phyloP scores from a whole-genome alignment of 2,329 filamentous ascomycete genomes.

The Akanthomyces uredinophilus region DNA sequence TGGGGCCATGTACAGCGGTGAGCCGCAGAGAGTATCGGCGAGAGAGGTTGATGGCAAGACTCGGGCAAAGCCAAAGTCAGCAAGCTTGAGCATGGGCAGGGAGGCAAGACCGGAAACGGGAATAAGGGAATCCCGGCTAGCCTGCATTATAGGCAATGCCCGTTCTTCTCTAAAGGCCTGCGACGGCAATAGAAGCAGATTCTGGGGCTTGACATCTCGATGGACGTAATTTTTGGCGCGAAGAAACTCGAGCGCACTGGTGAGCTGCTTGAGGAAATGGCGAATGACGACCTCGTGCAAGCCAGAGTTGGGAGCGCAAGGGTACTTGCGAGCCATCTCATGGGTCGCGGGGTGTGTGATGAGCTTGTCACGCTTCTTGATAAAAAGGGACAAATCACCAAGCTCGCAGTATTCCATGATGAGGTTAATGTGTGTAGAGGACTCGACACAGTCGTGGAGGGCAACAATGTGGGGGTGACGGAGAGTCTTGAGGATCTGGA shows the following conservation, averaged over 20 bases:
- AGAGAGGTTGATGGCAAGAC: conserved; percentile 85
- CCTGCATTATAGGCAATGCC: conserved; percentile 60
- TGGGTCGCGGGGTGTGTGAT: conserved; percentile 73
- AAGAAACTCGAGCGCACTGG: conserved; percentile 86
- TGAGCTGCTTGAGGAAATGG: conserved; percentile 92
- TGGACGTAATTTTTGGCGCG: conserved; percentile 84
- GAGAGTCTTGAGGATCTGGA: conserved; percentile 87
- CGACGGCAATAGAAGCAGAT: conserved; percentile 83
- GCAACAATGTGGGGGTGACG: conserved; percentile 96
- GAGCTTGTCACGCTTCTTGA: conserved; percentile 85
- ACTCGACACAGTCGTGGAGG: conserved; percentile 90
- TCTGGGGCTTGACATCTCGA: conserved; percentile 96
- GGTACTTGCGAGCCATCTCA: conserved; percentile 92
- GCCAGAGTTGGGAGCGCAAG: conserved; percentile 75
- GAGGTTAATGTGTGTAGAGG: conserved; percentile 82
- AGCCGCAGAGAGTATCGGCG: conserved; percentile 93
- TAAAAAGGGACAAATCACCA: conserved; percentile 89
- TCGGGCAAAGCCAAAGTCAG: conserved; percentile 97
- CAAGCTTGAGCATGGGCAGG: conserved; percentile 92
- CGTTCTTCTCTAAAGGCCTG: conserved; percentile 59
- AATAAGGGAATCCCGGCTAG: conserved; percentile 73
- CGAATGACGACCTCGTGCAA: conserved; percentile 93
- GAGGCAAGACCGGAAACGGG: conserved; percentile 77
- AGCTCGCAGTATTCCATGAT: conserved; percentile 99
- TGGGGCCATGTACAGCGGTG: conserved; percentile 96